Evolutionary conservation across 1,284 basidiomycete species (phyloP), one percentile per base, ranked within the genome.

Genomic region (Erythrobasidium hasegawianum): DNA sequence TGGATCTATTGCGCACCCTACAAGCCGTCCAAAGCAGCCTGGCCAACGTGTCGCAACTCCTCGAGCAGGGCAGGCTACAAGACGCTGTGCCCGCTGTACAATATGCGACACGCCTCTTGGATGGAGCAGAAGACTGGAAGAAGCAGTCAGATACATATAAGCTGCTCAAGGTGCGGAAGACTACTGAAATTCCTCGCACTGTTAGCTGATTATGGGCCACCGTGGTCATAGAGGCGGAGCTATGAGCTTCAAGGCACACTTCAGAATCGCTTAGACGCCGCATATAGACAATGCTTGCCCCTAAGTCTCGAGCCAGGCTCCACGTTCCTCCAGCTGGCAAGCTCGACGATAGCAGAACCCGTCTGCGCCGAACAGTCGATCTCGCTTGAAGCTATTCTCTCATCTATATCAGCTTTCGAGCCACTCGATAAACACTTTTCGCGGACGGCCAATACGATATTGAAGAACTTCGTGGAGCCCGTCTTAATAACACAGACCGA

Each of bases 61-160:
- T 57, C 4, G 62, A 26, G 1, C 39, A 53, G 7, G 62, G 62
- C 27, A 33, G 20, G 56, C 26, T 65, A 1, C 55, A 65, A n/a
- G 56, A 57, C 16, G 47, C 57, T 2, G 43, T 58, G 20, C 62
- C 62, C 24, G 43, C 43, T 9, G 16, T 65, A 26, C 62, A 65
- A 49, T 40, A 20, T 16, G 45, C 43, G 22, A 45, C 57, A 16
- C n/a, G 33, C 14, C 62, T 65, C 13, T 10, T 65, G 8, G 45
- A 39, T 10, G 62, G 52, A n/a, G 52, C 45, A 39, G 29, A 58
- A 27, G 45, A 57, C 13, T 65, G 62, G 62, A 57, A 57, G 47
- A 57, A 53, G 56, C 29, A 52, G 16, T 53, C 24, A 11, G 27
- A 58, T 27, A 29, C 45, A 9, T 65, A 52, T 47, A 57, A 26